These are phyloP conservation scores for Mucor indicus DNA, from an alignment of 371 early-diverging fungal genomes.

Conservation along the genomic window DNA sequence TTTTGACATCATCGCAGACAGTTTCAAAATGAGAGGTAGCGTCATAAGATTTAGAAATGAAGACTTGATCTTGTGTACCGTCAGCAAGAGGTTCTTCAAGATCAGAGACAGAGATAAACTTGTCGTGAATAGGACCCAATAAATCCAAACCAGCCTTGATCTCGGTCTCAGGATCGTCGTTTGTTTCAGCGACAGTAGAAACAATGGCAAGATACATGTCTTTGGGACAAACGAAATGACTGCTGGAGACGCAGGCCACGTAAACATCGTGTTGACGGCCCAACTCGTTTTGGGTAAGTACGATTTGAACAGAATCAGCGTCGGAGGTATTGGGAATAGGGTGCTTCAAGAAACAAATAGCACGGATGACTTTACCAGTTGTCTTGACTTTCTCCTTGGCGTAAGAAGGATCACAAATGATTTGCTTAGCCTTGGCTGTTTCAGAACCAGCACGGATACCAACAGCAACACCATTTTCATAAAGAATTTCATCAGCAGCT, in stretches of 20 bases:
- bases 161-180: constrained; percentile 84
- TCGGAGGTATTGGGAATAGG: constrained; percentile 91
- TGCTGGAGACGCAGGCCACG: constrained; percentile 85
- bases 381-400: constrained; percentile 74
- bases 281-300: constrained; percentile 96
- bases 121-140: constrained; percentile 89
- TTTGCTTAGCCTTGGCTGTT: constrained; percentile 77
- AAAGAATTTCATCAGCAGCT: constrained; percentile 88
- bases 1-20: constrained; percentile 94
- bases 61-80: constrained; percentile 83
- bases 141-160: constrained; percentile 84
- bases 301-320: constrained; percentile 90
- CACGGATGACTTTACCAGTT: constrained; percentile 88
- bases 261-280: constrained; percentile 93
- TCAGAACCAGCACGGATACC: constrained; percentile 91
- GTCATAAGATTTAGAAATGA: constrained; percentile 94
- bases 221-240: constrained; percentile 90
- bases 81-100: constrained; percentile 83
- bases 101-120: constrained; percentile 83
- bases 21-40: constrained; percentile 99
- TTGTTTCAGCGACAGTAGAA: constrained; percentile 81
- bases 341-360: constrained; percentile 91
- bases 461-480: constrained; percentile 78
- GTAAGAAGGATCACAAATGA: constrained; percentile 97
- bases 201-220: constrained; percentile 92